Percentiles rank a stretch among this genome's conserved stretches.
Evolutionary conservation across 805 yeast species (phyloP).

Genomic region (Pichia kluyveri): DNA sequence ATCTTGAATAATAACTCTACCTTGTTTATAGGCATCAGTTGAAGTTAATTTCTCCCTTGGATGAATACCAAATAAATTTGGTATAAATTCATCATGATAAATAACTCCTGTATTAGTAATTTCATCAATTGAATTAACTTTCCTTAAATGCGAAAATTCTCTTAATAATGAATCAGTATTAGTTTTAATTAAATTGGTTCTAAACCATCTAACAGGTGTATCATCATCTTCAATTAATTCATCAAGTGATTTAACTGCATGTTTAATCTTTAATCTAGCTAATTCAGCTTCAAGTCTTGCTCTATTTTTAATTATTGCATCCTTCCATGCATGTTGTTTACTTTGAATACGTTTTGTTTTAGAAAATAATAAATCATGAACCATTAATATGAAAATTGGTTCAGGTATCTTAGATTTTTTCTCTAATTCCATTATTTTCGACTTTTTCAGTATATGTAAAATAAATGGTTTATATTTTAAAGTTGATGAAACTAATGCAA

Average conservation of each 20-base stretch:
- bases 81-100: constrained; percentile 65
- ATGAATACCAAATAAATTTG: constrained; percentile 72
- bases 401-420: constrained; percentile 39
- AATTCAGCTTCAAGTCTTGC: constrained; percentile 78
- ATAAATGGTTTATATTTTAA: constrained; percentile 62
- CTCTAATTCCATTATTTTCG: constrained; percentile 53
- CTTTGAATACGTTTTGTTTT: constrained; percentile 76
- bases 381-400: constrained; percentile 51
- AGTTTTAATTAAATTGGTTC: constrained; percentile 59
- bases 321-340: constrained; percentile 83
- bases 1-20: constrained; percentile 85
- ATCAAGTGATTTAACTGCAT: constrained; percentile 49
- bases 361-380: constrained; percentile 74
- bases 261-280: constrained; percentile 64
- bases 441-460: constrained; percentile 50
- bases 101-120: constrained; percentile 40
- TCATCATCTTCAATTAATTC: constrained; percentile 48
- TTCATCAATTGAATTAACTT: constrained; percentile 37
- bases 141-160: constrained; percentile 35
- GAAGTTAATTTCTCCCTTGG: constrained; percentile 64
- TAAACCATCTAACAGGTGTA: constrained; percentile 74
- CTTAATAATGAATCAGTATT: constrained; percentile 29
- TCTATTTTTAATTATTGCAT: constrained; percentile 66
- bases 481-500: constrained; percentile 75
- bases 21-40: constrained; percentile 61